These are phyloP conservation scores for Peronospora belbahrii DNA, from an alignment of 352 stramenopile genomes.

Conservation along the genomic window DNA sequence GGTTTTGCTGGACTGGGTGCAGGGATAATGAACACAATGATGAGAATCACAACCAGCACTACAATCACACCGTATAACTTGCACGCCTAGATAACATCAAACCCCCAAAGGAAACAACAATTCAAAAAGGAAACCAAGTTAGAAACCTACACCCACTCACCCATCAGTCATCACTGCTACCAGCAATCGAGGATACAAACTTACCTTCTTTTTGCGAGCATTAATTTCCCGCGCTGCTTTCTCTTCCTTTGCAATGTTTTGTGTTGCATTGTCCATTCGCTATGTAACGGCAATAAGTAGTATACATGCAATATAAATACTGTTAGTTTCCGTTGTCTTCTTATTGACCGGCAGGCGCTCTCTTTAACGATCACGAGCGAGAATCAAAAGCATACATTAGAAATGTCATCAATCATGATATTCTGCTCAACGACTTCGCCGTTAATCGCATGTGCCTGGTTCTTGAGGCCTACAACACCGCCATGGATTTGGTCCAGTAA, in stretches of 20 bases:
- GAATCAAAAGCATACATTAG: slow-evolving; percentile 31
- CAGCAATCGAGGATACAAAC: slow-evolving; percentile 8
- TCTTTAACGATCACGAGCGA: not conserved
- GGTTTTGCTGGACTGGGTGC: slow-evolving; percentile 5
- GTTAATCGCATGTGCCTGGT: slow-evolving; percentile 79
- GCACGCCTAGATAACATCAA: slow-evolving; percentile 31
- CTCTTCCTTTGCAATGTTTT: slow-evolving; percentile 56
- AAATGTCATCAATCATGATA: slow-evolving; percentile 73
- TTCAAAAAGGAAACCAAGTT: not conserved
- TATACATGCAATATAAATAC: slow-evolving; percentile 7
- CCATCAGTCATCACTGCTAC: no score
- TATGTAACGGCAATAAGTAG: slow-evolving; percentile 11
- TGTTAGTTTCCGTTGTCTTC: slow-evolving; percentile 8
- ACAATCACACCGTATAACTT: slow-evolving; percentile 71
- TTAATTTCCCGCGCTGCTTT: slow-evolving; percentile 55
- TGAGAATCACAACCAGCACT: slow-evolving; percentile 51
- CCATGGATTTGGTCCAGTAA: slow-evolving; percentile 72
- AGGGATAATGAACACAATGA: slow-evolving; percentile 52
- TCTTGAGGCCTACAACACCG: slow-evolving; percentile 71
- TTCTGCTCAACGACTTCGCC: slow-evolving; percentile 80
- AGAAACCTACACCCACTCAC: no score
- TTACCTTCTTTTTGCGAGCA: slow-evolving; percentile 58
- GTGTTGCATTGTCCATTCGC: slow-evolving; percentile 59
- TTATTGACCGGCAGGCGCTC: no score
- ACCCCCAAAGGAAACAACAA: not conserved